These are phyloP conservation scores for Litchi chinensis DNA, from an alignment of 345 rosid genomes.

Conservation along the genomic window DNA sequence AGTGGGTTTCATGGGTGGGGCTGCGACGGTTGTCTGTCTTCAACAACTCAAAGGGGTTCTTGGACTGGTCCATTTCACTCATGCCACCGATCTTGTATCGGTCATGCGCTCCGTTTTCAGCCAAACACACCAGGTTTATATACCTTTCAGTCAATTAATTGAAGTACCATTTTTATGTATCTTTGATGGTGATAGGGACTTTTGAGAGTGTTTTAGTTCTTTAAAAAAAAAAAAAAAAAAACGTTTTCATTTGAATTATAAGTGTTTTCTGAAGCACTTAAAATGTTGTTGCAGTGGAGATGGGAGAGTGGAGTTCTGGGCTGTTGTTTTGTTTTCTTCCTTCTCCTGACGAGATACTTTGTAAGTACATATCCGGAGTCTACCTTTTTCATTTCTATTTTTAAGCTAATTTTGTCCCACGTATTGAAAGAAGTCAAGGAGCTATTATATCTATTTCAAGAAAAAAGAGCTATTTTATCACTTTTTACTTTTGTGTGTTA, in stretches of 20 bases:
- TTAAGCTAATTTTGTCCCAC: background rate
- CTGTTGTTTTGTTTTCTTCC: constrained; percentile 83
- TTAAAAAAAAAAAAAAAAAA: too few relatives aligned
- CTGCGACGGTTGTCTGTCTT: constrained; percentile 94
- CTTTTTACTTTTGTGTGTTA: background rate
- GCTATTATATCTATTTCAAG: background rate
- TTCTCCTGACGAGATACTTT: constrained; percentile 65
- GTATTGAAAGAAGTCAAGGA: background rate
- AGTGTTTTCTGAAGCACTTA: too few relatives aligned
- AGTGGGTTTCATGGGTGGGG: constrained; percentile 99
- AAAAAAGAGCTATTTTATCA: too few relatives aligned
- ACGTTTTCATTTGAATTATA: too few relatives aligned
- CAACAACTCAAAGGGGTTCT: constrained; percentile 94
- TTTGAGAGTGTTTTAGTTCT: too few relatives aligned
- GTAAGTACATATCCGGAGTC: constrained; percentile 44
- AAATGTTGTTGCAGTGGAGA: constrained; percentile 74
- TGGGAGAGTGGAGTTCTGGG: constrained; percentile 95
- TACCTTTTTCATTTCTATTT: background rate
- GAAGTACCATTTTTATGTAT: background rate
- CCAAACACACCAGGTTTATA: constrained; percentile 69
- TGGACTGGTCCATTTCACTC: constrained; percentile 82
- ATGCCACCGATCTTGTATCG: constrained; percentile 70
- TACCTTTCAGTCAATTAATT: background rate
- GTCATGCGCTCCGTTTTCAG: constrained; percentile 80
- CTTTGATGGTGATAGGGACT: background rate